Conservation (phyloP, 106 monocot species). For the Phalaenopsis equestris region DNA sequence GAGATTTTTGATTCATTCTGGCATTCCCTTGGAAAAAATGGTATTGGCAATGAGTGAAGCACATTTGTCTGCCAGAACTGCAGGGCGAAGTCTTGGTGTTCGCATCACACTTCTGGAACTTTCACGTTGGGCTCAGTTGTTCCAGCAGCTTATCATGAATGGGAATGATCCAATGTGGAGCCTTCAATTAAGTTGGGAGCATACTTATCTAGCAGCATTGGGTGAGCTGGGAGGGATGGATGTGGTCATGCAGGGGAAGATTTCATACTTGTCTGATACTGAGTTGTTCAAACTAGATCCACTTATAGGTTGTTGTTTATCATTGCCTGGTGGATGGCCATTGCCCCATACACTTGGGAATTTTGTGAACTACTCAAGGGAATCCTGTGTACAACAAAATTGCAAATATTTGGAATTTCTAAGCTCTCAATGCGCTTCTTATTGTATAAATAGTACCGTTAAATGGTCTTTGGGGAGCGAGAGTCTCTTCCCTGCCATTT, state of each 20-base stretch:
- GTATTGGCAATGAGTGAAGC: constrained; percentile 63
- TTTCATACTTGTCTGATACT: constrained; percentile 25
- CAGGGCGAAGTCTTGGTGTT: constrained; percentile 44
- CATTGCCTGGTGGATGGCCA: constrained; percentile 73
- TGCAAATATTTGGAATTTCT: constrained; percentile 61
- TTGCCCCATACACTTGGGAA: constrained; percentile 33
- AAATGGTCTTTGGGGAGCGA: constrained; percentile 1
- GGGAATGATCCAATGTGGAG: constrained; percentile 86
- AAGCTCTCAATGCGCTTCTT: constrained; percentile 58
- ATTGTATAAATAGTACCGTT: constrained; percentile 8
- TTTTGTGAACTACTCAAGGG: constrained; percentile 57
- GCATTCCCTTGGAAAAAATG: constrained; percentile 49
- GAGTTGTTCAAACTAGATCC: constrained; percentile 16
- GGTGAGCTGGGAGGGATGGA: constrained; percentile 54
- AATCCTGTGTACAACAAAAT: constrained; percentile 53
- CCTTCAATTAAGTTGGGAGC: constrained; percentile 86
- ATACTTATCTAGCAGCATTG: constrained; percentile 79
- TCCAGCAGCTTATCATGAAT: constrained; percentile 69
- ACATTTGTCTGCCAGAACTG: constrained; percentile 52
- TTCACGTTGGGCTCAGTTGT: constrained; percentile 77
- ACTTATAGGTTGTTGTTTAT: constrained; percentile 32
- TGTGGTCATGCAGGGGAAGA: constrained; percentile 41
- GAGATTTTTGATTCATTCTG: constrained; percentile 46
- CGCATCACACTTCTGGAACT: constrained; percentile 81
- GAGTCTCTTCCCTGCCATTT: constrained; percentile 19